Evolutionary conservation across 2,329 filamentous ascomycete genomes (phyloP), one percentile per base, ranked within the genome.

Genomic region (Aureobasidium namibiae): DNA sequence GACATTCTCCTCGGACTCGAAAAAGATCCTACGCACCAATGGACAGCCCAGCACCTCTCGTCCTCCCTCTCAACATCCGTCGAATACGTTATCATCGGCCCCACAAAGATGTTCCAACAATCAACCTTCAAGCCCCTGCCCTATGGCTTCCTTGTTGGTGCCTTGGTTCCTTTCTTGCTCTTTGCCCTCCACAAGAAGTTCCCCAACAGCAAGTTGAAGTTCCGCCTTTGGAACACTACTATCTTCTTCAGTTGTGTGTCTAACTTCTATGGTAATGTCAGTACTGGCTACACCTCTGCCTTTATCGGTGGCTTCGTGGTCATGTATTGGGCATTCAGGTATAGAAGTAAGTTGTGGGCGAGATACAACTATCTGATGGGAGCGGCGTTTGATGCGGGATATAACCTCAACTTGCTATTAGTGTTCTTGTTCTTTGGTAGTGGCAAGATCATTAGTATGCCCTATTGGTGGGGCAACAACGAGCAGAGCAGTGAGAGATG

Each of bases 381-480:
- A 23, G 70, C 67, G 18, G 49, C 66, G 0, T 75, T 77, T 60
- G 74, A 74, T 54, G 72, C 74, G 13, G 72, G 69, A 0, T 85
- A 83, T 66, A 85, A 85, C 66, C 71, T 85, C 21, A 83, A 83
- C 62, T 77, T 84, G 76, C 64, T 86, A 61, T 71, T 85, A 18
- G 78, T 84, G n/a, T 74, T 75, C 54, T 73, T 74, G 11, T 67
- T 77, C 13, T 76, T 76, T 56, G 71, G 71, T 0, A 54, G 29
- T 1, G 70, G 70, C 9, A 75, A 75, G 71, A 74, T 81, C 33
- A 70, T 84, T 8, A 73, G 70, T 16, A 85, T 85, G 82, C 81
- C 82, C n/a, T 67, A 82, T 61, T 85, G 83, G 83, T 85, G 82
- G 81, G 82, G 82, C 0, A 85, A 85, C 64, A 78, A 83, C 63